Evolutionary conservation across 148 eudicot genomes (phyloP).

Genomic region (Nyssa sinensis): DNA sequence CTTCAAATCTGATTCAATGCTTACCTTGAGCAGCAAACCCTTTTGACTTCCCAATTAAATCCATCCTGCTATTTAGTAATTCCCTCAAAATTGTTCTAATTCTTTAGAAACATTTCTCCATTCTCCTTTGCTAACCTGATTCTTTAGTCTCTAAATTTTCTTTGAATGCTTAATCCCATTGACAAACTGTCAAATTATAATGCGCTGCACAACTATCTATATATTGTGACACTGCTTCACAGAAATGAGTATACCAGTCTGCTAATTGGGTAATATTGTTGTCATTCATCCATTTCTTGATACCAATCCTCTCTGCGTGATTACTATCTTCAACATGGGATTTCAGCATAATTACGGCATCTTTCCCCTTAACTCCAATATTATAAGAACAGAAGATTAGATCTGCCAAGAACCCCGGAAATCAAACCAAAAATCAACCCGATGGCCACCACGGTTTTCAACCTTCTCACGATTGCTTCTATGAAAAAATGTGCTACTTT

Average conservation of each 20-base stretch:
- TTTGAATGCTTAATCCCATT: slow-evolving; percentile 71
- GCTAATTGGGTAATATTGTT: slow-evolving; percentile 92
- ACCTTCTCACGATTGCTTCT: slow-evolving; percentile 47
- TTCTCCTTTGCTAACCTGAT: slow-evolving; percentile 60
- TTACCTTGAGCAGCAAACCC: slow-evolving; percentile 78
- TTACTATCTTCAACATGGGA: slow-evolving; percentile 73
- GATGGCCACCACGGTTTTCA: slow-evolving; percentile 82
- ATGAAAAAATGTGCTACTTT: slow-evolving; percentile 63
- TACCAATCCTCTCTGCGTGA: slow-evolving; percentile 81
- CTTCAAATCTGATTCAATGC: too few relatives aligned
- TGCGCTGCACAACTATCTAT: slow-evolving; percentile 85
- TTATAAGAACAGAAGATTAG: slow-evolving; percentile 81
- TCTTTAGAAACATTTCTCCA: slow-evolving; percentile 73
- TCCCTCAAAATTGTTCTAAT: slow-evolving; percentile 63
- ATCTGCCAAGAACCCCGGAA: slow-evolving; percentile 62
- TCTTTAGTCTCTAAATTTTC: slow-evolving; percentile 56
- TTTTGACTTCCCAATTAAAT: too few relatives aligned
- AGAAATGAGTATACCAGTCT: slow-evolving; percentile 63
- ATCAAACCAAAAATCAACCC: slow-evolving; percentile 78
- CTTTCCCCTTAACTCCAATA: slow-evolving; percentile 85
- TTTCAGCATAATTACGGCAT: slow-evolving; percentile 71
- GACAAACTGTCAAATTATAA: slow-evolving; percentile 81
- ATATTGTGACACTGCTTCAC: slow-evolving; percentile 74
- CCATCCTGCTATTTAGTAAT: too few relatives aligned
- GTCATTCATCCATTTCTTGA: slow-evolving; percentile 91